Conservation (phyloP, 2,329 filamentous ascomycete genomes). For the Colletotrichum liaoningense region DNA sequence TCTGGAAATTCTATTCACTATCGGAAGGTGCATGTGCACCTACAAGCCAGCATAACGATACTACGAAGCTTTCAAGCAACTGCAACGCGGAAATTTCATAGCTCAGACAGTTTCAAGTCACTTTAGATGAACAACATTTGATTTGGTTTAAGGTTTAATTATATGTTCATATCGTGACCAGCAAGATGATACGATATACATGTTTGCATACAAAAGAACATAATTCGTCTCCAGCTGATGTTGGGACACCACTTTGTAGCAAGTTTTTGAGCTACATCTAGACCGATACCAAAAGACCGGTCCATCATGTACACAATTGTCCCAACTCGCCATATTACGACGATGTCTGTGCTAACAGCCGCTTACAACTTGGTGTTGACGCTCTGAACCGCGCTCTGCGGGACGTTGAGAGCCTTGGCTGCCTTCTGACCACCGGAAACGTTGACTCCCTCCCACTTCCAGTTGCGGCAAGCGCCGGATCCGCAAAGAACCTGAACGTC, state of each 20-base stretch:
- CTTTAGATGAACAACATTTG: background rate
- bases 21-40: too few species aligned
- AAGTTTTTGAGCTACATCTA: background rate
- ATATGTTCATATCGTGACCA: background rate
- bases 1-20: too few species aligned
- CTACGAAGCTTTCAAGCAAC: too few species aligned
- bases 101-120: background rate
- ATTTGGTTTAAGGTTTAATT: background rate
- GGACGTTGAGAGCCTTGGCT: background rate
- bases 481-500: slow-evolving; percentile 66
- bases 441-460: background rate
- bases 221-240: background rate
- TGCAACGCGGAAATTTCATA: too few species aligned
- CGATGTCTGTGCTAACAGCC: background rate
- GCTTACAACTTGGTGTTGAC: background rate
- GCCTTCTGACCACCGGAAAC: background rate
- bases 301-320: background rate
- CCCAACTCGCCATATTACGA: background rate
- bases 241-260: background rate
- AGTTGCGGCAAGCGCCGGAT: slow-evolving; percentile 59
- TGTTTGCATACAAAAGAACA: background rate
- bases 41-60: too few species aligned
- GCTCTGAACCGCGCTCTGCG: background rate
- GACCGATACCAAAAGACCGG: background rate
- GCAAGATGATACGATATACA: background rate